Conservation (phyloP, 2,329 filamentous ascomycete species). For the Trematosphaeria pertusa region DNA sequence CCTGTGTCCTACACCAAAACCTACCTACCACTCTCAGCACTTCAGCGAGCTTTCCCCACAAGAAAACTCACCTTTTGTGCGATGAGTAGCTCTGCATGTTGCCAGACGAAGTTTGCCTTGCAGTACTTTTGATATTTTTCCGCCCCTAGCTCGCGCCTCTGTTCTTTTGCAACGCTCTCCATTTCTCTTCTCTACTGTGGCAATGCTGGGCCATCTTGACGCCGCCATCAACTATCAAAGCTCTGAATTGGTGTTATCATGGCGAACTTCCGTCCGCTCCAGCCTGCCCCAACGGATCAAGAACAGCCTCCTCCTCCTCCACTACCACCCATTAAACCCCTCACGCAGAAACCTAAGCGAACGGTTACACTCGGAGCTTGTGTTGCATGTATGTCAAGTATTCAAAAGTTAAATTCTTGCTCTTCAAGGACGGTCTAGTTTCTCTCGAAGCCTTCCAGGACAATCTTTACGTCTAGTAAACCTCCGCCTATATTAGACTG, state of each 20-base stretch:
- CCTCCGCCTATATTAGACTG: background rate
- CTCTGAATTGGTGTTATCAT: no score
- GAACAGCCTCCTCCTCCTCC: slow-evolving; percentile 23
- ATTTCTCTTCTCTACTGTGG: no score
- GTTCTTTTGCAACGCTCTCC: no score
- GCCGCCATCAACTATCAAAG: no score
- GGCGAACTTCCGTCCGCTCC: slow-evolving; percentile 39
- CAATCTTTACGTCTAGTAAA: background rate
- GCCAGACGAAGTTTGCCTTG: slow-evolving; percentile 8
- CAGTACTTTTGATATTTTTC: slow-evolving; percentile 1
- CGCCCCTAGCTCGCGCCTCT: slow-evolving; percentile 20
- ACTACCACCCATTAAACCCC: slow-evolving; percentile 28
- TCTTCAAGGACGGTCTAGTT: no score
- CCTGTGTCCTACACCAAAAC: slow-evolving; percentile 9
- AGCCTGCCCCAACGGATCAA: slow-evolving; percentile 41
- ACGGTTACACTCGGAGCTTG: slow-evolving; percentile 45
- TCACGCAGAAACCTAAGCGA: slow-evolving; percentile 41
- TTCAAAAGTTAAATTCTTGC: no score
- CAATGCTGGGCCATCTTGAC: no score
- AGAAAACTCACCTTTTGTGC: slow-evolving; percentile 25
- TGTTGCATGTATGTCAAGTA: slow-evolving; percentile 32
- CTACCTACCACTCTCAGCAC: slow-evolving; percentile 5
- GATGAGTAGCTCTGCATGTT: slow-evolving; percentile 13
- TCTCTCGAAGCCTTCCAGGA: background rate
- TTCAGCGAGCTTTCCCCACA: slow-evolving; percentile 31